Evolutionary conservation across 2,329 filamentous ascomycete genomes (phyloP), one percentile per base, ranked within the genome.

Genomic region (Verticillium klebahnii): DNA sequence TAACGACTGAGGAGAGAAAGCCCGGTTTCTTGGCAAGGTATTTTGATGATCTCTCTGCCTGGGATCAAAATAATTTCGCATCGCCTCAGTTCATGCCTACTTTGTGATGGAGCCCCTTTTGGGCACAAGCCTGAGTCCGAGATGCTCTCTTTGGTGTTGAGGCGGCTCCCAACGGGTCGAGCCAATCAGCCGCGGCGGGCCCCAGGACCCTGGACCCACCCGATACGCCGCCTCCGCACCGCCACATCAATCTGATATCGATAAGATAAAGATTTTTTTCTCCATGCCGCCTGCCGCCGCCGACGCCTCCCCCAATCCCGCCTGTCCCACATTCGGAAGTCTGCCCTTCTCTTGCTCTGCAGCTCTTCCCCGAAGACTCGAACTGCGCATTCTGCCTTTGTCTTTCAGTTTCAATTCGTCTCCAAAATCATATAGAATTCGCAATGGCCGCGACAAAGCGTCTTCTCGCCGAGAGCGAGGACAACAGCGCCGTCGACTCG

Each of bases 241-340:
- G 3, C 9, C 5, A 4, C 4, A 29, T 32, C 63, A 9, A 0
- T 37, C 17, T 5, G 60, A 69, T 73, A 74, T 73, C 72, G 72
- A 74, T 74, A 72, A 73, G 66, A 66, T 64, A 68, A 64, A 57
- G 59, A 64, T 67, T 68, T 54, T 54, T 37, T 58, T 40, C 32
- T 58, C 32, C 56, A 39, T 40, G 17, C 34, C 56, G 34, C n/a
- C 19, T 50, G 40, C 40, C 40, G 40, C 40, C 40, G 5, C 40
- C 40, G 9, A 23, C 19, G 23, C n/a, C 3, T n/a, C 40, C 6
- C 19, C n/a, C 40, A 19, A 50, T 50, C 40, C 40, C 40, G 40
- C 40, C 40, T 19, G 40, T 50, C 40, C 40, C 40, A 50, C n/a
- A 19, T 23, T 23, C 40, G 40, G 40, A 50, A 50, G 40, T 5